Percentiles rank a stretch among this genome's conserved stretches.
These are phyloP conservation scores for Cryptococcus sp. DNA, from an alignment of 1,284 basidiomycete species.

Conservation along the genomic window DNA sequence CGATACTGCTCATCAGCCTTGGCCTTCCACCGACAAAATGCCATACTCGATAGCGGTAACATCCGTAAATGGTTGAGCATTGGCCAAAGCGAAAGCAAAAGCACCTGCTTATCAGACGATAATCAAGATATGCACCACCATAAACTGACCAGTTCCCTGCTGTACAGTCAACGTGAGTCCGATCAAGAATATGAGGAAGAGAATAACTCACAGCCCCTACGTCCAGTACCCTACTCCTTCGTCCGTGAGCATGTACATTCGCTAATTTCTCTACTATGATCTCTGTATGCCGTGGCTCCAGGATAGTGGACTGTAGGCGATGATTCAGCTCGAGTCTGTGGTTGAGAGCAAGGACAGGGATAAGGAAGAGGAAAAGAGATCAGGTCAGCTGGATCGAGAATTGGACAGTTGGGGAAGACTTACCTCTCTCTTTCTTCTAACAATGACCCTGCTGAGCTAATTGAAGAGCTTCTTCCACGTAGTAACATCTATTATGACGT, in stretches of 20 bases:
- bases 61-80: conserved; percentile 30
- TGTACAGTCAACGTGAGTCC: background rate
- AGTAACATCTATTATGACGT: background rate
- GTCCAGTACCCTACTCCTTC: conserved; percentile 35
- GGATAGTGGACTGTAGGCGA: conserved; percentile 17
- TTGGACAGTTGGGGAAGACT: background rate
- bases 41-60: conserved; percentile 34
- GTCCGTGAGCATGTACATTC: conserved; percentile 23
- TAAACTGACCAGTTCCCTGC: conserved; percentile 27
- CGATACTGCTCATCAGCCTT: conserved; percentile 14
- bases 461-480: background rate
- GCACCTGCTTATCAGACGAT: conserved; percentile 16
- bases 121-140: background rate
- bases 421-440: background rate
- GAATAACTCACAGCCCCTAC: conserved; percentile 39
- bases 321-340: conserved; percentile 5
- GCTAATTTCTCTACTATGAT: conserved; percentile 24
- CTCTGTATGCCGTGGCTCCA: conserved; percentile 26
- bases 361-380: background rate
- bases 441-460: background rate
- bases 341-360: background rate
- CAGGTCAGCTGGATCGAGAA: background rate
- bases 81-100: conserved; percentile 29
- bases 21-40: background rate
- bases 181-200: background rate